These are phyloP conservation scores for Hypoxylon sp. DNA, from an alignment of 2,329 filamentous ascomycete species.

Conservation along the genomic window DNA sequence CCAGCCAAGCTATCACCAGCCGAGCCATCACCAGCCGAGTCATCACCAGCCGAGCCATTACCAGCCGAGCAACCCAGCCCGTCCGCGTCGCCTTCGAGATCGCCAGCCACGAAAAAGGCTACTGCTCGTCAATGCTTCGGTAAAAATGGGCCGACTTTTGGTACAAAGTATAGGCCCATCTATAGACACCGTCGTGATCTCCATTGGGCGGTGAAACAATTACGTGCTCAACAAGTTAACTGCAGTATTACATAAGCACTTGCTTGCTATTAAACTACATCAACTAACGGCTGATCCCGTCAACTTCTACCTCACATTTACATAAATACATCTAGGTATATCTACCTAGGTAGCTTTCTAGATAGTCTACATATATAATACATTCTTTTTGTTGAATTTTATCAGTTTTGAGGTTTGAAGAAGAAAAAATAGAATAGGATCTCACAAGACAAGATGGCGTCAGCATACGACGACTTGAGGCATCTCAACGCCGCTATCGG, in stretches of 20 bases:
- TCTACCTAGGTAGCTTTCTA: background rate
- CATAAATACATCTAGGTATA: background rate
- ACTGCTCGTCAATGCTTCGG: no score
- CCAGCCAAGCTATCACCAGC: conserved; percentile 21
- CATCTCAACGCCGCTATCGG: conserved; percentile 56
- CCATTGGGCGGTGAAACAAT: background rate
- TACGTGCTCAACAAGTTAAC: background rate
- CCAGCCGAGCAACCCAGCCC: conserved; percentile 12
- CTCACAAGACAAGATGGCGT: conserved; percentile 34
- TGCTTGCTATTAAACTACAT: background rate
- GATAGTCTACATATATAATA: background rate
- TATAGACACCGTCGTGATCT: no score
- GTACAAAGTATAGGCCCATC: no score
- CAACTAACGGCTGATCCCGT: background rate
- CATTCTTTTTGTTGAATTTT: no score
- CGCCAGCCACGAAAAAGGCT: conserved; percentile 34
- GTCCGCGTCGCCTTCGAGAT: conserved; percentile 33
- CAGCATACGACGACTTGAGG: conserved; percentile 21
- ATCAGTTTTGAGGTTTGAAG: no score
- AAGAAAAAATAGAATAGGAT: background rate
- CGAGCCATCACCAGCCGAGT: conserved; percentile 15
- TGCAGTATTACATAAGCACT: background rate
- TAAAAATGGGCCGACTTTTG: no score
- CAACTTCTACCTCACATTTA: background rate
- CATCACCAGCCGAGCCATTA: conserved; percentile 25